These are phyloP conservation scores for Cyberlindnera petersonii DNA, from an alignment of 805 yeast genomes.

Conservation along the genomic window DNA sequence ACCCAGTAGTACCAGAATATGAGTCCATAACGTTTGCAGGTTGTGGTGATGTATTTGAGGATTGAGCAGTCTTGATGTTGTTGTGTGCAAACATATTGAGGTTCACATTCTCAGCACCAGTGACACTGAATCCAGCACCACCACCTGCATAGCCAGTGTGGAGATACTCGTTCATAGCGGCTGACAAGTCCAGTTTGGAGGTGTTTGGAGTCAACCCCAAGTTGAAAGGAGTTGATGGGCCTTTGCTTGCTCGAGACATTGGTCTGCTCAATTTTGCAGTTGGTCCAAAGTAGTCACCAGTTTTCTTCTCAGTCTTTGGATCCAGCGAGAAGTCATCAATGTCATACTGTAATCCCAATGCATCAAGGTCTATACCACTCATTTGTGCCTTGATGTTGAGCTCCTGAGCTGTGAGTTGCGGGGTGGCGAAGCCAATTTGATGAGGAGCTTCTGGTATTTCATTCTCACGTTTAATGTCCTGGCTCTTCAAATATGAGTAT, in stretches of 20 bases:
- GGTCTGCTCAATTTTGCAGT: background rate
- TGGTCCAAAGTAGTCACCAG: conserved; percentile 12
- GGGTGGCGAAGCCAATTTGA: conserved; percentile 79
- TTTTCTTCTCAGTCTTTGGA: conserved; percentile 17
- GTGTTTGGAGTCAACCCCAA: conserved; percentile 26
- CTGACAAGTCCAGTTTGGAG: conserved; percentile 31
- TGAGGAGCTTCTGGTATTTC: conserved; percentile 46
- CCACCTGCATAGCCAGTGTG: conserved; percentile 39
- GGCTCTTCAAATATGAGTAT: conserved; percentile 30
- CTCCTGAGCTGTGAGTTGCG: conserved; percentile 58
- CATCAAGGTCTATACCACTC: conserved; percentile 36
- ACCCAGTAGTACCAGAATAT: conserved; percentile 14
- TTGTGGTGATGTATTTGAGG: conserved; percentile 14
- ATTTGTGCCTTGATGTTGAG: conserved; percentile 31
- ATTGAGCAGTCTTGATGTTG: conserved; percentile 2
- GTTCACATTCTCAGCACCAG: conserved; percentile 11
- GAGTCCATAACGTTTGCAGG: conserved; percentile 5
- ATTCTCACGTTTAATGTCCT: conserved; percentile 6
- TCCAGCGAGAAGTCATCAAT: conserved; percentile 21
- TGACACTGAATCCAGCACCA: conserved; percentile 35
- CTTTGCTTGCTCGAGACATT: background rate
- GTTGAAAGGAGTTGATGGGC: conserved; percentile 23
- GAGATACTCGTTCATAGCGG: conserved; percentile 35
- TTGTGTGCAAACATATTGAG: conserved; percentile 20
- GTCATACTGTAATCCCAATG: conserved; percentile 33